These are phyloP conservation scores for Hypomontagnella monticulosa DNA, from an alignment of 495 filamentous ascomycete genomes.

Conservation along the genomic window DNA sequence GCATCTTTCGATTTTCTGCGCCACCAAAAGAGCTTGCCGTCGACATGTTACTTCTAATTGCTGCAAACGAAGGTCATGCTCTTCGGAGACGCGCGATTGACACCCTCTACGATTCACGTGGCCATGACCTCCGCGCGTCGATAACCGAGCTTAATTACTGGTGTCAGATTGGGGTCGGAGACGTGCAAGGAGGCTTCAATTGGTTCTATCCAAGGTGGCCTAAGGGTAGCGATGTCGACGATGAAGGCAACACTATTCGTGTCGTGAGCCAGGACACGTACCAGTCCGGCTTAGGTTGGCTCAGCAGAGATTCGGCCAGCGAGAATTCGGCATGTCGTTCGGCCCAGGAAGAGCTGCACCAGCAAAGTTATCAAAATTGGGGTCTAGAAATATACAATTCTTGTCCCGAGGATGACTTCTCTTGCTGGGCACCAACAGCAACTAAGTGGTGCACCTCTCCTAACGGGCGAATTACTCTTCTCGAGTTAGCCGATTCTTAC, in stretches of 20 bases:
- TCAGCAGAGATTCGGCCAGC: constrained; percentile 64
- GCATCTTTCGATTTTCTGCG: constrained; percentile 81
- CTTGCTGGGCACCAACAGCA: constrained; percentile 43
- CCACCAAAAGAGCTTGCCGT: constrained; percentile 74
- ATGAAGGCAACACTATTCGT: constrained; percentile 70
- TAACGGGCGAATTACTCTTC: constrained; percentile 28
- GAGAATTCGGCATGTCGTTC: constrained; percentile 24
- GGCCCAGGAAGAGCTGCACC: constrained; percentile 63
- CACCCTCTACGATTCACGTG: constrained; percentile 72
- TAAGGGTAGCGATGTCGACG: constrained; percentile 71
- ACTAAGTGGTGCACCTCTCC: constrained; percentile 26
- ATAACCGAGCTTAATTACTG: constrained; percentile 93
- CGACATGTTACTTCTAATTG: constrained; percentile 83
- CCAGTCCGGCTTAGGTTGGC: constrained; percentile 77
- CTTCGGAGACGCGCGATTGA: constrained; percentile 72
- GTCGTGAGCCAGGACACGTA: constrained; percentile 88
- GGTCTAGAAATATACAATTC: constrained; percentile 60
- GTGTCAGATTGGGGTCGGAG: constrained; percentile 97
- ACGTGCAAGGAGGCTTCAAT: constrained; percentile 83
- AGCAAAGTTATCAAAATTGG: constrained; percentile 67
- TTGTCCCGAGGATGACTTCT: constrained; percentile 46
- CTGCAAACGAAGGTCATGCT: constrained; percentile 90
- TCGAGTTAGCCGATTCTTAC: constrained; percentile 50
- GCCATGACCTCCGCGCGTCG: constrained; percentile 77
- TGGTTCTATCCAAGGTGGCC: constrained; percentile 88